phyloP scores from a whole-genome alignment of 2,329 filamentous ascomycete genomes.

The Pyrenophora seminiperda region DNA sequence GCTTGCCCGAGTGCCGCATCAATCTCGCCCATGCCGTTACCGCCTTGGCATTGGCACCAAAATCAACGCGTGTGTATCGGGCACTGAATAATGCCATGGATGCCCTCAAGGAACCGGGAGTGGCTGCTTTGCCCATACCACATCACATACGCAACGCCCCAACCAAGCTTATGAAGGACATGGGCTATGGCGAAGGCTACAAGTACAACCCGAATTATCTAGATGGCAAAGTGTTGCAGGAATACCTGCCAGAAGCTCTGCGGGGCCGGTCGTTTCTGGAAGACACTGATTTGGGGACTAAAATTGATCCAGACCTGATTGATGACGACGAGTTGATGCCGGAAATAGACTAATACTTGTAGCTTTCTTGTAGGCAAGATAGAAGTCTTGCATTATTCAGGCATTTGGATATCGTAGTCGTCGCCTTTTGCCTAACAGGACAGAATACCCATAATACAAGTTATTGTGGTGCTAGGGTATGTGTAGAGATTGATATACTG shows the following conservation, averaged over 20 bases:
- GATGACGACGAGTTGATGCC: conserved; percentile 36
- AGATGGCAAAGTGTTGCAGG: conserved; percentile 80
- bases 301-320: conserved; percentile 63
- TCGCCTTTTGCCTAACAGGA: conserved; percentile 2
- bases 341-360: conserved; percentile 24
- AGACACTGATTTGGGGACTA: conserved; percentile 76
- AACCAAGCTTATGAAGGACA: conserved; percentile 87
- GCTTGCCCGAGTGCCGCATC: conserved; percentile 93
- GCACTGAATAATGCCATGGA: conserved; percentile 79
- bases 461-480: background rate
- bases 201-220: conserved; percentile 95
- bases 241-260: conserved; percentile 84
- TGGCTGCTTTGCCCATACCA: conserved; percentile 81
- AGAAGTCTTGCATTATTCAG: background rate
- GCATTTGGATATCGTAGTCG: too few relatives aligned
- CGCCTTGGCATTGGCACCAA: conserved; percentile 78
- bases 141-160: conserved; percentile 90
- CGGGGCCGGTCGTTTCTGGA: conserved; percentile 76
- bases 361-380: too few relatives aligned
- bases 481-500: background rate
- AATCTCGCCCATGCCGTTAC: conserved; percentile 86
- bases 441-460: conserved; percentile 8
- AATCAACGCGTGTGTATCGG: conserved; percentile 86
- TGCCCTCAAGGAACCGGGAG: conserved; percentile 79
- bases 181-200: conserved; percentile 89